Evolutionary conservation across 441 rosid genomes (phyloP).

Genomic region (Populus hybrid): DNA sequence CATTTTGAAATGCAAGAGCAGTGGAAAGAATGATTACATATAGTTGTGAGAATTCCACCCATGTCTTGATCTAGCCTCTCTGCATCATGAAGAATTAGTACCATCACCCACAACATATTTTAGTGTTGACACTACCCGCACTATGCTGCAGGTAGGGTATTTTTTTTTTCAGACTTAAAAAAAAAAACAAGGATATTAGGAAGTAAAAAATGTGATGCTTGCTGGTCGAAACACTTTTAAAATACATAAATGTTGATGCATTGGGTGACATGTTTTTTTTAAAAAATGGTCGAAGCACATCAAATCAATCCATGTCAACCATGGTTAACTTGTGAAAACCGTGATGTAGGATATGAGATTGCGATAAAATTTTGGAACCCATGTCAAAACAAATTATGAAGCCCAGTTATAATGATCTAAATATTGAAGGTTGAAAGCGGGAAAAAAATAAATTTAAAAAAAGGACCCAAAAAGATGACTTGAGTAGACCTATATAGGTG

Average conservation of each 20-base stretch:
- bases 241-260: not conserved
- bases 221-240: too few species aligned
- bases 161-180: too few species aligned
- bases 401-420: not conserved
- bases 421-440: too few species aligned
- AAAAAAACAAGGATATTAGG: too few species aligned
- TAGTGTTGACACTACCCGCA: not conserved
- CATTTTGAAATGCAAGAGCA: conserved; percentile 93
- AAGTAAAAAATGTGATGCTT: too few species aligned
- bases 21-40: conserved; percentile 97
- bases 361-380: not conserved
- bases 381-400: too few species aligned
- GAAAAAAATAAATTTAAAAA: too few species aligned
- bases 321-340: not conserved
- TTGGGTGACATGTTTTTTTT: not conserved
- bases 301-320: not conserved
- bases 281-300: not conserved
- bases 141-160: not conserved
- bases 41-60: conserved; percentile 91
- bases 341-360: not conserved
- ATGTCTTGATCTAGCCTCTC: conserved; percentile 90
- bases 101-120: not conserved
- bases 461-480: not conserved
- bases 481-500: not conserved
- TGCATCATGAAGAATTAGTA: conserved; percentile 29